phyloP scores from a whole-genome alignment of 2,329 filamentous ascomycete species.

The Exutisphaerella laricina region DNA sequence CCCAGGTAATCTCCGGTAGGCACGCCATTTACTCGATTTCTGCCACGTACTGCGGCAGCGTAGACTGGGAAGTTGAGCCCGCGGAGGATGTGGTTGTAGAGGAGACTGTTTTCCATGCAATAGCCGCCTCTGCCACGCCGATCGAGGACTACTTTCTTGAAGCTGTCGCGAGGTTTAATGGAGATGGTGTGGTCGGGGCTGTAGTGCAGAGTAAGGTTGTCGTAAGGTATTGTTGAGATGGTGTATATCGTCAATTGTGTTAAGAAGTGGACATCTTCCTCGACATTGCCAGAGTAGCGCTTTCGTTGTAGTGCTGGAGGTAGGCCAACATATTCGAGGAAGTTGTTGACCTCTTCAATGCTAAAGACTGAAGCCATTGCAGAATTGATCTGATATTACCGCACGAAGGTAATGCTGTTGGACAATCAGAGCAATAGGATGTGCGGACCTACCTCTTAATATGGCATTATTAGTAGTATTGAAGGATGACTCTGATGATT shows the following conservation, averaged over 20 bases:
- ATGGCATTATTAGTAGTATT: too few species aligned
- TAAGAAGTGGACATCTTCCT: slow-evolving; percentile 11
- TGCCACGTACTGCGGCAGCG: slow-evolving; percentile 33
- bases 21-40: slow-evolving; percentile 18
- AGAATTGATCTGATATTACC: too few species aligned
- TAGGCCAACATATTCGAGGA: slow-evolving; percentile 14
- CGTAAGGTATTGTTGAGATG: slow-evolving; percentile 49
- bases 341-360: slow-evolving; percentile 6
- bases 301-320: slow-evolving; percentile 7
- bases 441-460: too few species aligned
- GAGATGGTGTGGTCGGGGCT: slow-evolving; percentile 43
- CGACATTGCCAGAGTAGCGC: slow-evolving; percentile 7
- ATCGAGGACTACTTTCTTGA: slow-evolving; percentile 45
- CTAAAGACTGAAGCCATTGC: slow-evolving; percentile 7
- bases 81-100: slow-evolving; percentile 48
- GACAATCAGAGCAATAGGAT: too few species aligned
- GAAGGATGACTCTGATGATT: too few species aligned
- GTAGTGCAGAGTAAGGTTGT: slow-evolving; percentile 50
- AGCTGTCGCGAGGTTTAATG: slow-evolving; percentile 46
- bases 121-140: slow-evolving; percentile 49
- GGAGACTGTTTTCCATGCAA: slow-evolving; percentile 54
- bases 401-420: too few species aligned
- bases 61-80: slow-evolving; percentile 46
- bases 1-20: slow-evolving; percentile 21
- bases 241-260: slow-evolving; percentile 15